Conservation (phyloP, 306 rosid species). For the Adenanthera pavonina region DNA sequence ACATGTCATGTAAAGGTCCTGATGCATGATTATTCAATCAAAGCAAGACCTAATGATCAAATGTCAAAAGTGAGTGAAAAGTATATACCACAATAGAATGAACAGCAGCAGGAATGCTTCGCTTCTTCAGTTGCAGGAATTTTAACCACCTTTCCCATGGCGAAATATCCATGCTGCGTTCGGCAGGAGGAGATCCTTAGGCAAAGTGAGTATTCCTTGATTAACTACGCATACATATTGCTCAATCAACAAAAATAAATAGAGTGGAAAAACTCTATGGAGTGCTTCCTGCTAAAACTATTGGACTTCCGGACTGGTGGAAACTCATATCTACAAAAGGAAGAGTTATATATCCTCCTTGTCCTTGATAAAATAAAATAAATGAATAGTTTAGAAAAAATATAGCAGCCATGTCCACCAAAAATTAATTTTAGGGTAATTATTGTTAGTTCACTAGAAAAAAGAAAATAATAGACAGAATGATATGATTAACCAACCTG, state of each 20-base stretch:
- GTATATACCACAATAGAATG: slow-evolving; percentile 91
- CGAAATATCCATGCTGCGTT: slow-evolving; percentile 99
- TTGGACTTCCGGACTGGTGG: neutral
- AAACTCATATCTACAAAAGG: slow-evolving; percentile 31
- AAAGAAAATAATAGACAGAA: slow-evolving; percentile 30
- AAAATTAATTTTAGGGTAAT: neutral
- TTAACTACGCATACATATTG: slow-evolving; percentile 65
- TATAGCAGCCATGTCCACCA: slow-evolving; percentile 12
- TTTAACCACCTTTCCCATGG: slow-evolving; percentile 87
- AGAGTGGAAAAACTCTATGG: slow-evolving; percentile 10
- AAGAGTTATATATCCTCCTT: neutral
- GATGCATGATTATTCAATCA: slow-evolving; percentile 34
- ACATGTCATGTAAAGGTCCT: slow-evolving; percentile 30
- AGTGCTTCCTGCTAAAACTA: slow-evolving; percentile 29
- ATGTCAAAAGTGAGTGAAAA: slow-evolving; percentile 33
- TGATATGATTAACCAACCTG: slow-evolving; percentile 64
- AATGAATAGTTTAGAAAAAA: slow-evolving; percentile 4
- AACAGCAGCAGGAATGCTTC: slow-evolving; percentile 79
- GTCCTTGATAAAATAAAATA: neutral
- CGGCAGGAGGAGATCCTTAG: slow-evolving; percentile 99
- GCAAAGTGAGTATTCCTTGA: slow-evolving; percentile 89
- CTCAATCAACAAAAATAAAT: slow-evolving; percentile 38
- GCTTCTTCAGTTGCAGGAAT: slow-evolving; percentile 71
- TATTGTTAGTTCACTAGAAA: slow-evolving; percentile 14
- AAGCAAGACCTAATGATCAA: slow-evolving; percentile 35